These are phyloP conservation scores for Agrocybe chaxingu DNA, from an alignment of 768 basidiomycete genomes.

Conservation along the genomic window DNA sequence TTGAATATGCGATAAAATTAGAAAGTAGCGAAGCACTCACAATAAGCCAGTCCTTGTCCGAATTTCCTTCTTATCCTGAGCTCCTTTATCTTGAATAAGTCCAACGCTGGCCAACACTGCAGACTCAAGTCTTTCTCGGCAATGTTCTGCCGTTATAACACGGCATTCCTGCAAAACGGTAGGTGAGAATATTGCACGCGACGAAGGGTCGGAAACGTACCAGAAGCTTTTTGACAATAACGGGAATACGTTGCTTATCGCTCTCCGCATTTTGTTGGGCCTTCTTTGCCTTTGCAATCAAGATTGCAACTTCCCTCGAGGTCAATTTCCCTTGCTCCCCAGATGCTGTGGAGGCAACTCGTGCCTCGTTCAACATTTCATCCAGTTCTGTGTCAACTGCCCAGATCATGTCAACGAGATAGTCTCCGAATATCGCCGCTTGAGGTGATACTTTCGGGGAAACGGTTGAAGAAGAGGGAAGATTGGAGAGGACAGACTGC, in stretches of 20 bases:
- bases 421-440: conserved; percentile 54
- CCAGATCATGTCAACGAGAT: conserved; percentile 81
- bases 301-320: conserved; percentile 15
- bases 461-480: conserved; percentile 71
- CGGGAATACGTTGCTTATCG: conserved; percentile 60
- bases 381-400: conserved; percentile 75
- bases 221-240: conserved; percentile 58
- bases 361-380: conserved; percentile 59
- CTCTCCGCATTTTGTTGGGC: conserved; percentile 52
- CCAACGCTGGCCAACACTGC: conserved; percentile 59
- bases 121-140: conserved; percentile 74
- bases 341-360: conserved; percentile 32
- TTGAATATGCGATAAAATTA: conserved; percentile 1
- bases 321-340: conserved; percentile 30
- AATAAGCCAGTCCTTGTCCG: conserved; percentile 77
- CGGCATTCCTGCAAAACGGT: conserved; percentile 43
- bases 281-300: conserved; percentile 36
- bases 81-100: conserved; percentile 62
- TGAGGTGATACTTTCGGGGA: conserved; percentile 46
- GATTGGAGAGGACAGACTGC: conserved; percentile 51
- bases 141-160: conserved; percentile 56
- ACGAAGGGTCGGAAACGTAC: conserved; percentile 34
- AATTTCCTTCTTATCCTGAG: conserved; percentile 77
- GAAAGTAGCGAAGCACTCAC: conserved; percentile 42
- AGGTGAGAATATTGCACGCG: conserved; percentile 3